Evolutionary conservation across 257 asterid genomes (phyloP).

Genomic region (Verbascum thapsus): DNA sequence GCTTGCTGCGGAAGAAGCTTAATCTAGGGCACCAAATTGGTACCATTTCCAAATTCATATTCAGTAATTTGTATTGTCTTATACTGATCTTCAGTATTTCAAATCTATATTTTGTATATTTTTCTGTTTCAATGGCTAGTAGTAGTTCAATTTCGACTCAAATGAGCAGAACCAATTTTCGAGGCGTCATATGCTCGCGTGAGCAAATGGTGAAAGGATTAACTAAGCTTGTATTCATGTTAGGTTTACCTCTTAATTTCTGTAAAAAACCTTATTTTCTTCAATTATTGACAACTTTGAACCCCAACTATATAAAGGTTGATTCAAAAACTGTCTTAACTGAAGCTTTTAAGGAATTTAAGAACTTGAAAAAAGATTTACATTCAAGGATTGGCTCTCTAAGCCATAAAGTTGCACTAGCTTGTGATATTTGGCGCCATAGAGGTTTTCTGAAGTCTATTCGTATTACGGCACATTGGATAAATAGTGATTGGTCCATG

Average conservation of each 20-base stretch:
- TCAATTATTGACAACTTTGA: background rate
- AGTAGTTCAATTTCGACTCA: conserved; percentile 6
- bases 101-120: background rate
- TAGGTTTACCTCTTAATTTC: background rate
- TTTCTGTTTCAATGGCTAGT: conserved; percentile 16
- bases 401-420: conserved; percentile 1
- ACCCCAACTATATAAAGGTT: conserved; percentile 11
- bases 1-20: background rate
- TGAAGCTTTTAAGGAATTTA: conserved; percentile 7
- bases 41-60: background rate
- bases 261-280: background rate
- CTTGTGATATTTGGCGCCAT: conserved; percentile 25
- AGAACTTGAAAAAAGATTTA: background rate
- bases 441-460: background rate
- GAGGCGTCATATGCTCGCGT: background rate
- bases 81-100: background rate
- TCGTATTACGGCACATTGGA: conserved; percentile 26
- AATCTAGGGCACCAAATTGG: background rate
- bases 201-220: background rate
- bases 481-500: conserved; percentile 24
- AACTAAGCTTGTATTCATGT: background rate
- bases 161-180: background rate
- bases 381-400: conserved; percentile 1
- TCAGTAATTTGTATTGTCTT: background rate
- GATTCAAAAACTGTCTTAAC: background rate